Evolutionary conservation across 495 filamentous ascomycete species (phyloP).

Genomic region (Aspergillus hancockii): DNA sequence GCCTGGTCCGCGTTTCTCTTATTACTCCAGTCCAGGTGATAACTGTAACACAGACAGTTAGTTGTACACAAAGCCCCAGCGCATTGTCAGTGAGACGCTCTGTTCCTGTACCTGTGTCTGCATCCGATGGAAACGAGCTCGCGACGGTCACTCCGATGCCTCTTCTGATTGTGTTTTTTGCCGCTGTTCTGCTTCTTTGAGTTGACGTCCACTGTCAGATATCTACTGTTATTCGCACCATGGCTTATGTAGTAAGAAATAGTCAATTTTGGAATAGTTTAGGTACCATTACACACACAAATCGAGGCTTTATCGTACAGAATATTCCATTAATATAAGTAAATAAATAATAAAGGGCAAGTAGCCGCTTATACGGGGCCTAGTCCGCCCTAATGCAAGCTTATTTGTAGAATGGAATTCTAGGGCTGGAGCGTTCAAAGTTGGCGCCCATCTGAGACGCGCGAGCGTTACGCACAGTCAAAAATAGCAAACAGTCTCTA

Average conservation of each 20-base stretch:
- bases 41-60: neutral
- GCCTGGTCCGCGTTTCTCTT: neutral
- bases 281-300: no score
- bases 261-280: no score
- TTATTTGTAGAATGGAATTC: neutral
- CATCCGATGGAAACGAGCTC: neutral
- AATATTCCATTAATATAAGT: no score
- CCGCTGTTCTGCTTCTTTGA: neutral
- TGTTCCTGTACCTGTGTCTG: neutral
- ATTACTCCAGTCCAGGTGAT: neutral
- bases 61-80: neutral
- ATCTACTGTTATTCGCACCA: no score
- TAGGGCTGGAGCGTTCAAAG: neutral
- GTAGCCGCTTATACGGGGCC: no score
- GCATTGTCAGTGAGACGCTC: neutral
- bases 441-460: neutral
- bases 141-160: neutral
- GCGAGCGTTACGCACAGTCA: neutral
- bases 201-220: neutral
- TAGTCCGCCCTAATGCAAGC: no score
- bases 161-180: neutral
- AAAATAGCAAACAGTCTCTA: neutral
- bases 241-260: no score
- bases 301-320: no score
- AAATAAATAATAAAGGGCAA: no score